A percentile compares a stretch with the other conserved stretches of the same genome.
Conservation (phyloP, 305 asterid species). For the Solanum chacoense region DNA sequence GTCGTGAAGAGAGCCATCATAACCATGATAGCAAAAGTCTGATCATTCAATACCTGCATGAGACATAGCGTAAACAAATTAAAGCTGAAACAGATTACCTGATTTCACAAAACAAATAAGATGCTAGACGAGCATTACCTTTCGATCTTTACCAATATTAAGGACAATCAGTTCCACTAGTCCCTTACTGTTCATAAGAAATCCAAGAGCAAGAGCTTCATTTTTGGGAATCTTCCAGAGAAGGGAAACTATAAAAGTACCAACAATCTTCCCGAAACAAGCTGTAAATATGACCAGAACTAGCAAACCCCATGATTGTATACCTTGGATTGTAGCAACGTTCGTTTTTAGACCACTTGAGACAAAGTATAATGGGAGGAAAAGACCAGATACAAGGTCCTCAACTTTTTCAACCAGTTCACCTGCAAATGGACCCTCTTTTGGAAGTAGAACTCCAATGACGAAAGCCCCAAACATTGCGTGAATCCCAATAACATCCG, state of each 20-base stretch:
- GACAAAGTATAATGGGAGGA: slow-evolving; percentile 17
- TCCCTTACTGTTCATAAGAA: slow-evolving; percentile 21
- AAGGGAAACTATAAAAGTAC: slow-evolving; percentile 5
- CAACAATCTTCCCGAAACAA: slow-evolving; percentile 19
- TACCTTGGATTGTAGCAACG: slow-evolving; percentile 14
- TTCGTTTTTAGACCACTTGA: slow-evolving; percentile 18
- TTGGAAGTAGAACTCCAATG: slow-evolving; percentile 17
- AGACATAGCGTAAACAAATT: not conserved
- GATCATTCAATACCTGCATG: slow-evolving; percentile 20
- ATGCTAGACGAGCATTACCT: slow-evolving; percentile 4
- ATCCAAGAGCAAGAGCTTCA: slow-evolving; percentile 17
- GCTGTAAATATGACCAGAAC: slow-evolving; percentile 15
- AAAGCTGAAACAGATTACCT: not conserved
- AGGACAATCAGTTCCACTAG: slow-evolving; percentile 17
- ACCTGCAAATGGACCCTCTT: slow-evolving; percentile 13
- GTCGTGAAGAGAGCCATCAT: slow-evolving; percentile 21
- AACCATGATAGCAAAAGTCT: slow-evolving; percentile 24
- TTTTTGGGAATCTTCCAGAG: slow-evolving; percentile 9
- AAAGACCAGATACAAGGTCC: slow-evolving; percentile 18
- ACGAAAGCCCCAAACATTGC: slow-evolving; percentile 22
- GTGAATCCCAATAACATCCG: slow-evolving; percentile 18
- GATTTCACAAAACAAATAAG: not conserved
- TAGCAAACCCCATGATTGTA: slow-evolving; percentile 18
- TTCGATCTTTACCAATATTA: slow-evolving; percentile 19
- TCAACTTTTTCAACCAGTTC: slow-evolving; percentile 15